Evolutionary conservation across 2,329 filamentous ascomycete species (phyloP).

Genomic region (Nannizziopsis barbatae): DNA sequence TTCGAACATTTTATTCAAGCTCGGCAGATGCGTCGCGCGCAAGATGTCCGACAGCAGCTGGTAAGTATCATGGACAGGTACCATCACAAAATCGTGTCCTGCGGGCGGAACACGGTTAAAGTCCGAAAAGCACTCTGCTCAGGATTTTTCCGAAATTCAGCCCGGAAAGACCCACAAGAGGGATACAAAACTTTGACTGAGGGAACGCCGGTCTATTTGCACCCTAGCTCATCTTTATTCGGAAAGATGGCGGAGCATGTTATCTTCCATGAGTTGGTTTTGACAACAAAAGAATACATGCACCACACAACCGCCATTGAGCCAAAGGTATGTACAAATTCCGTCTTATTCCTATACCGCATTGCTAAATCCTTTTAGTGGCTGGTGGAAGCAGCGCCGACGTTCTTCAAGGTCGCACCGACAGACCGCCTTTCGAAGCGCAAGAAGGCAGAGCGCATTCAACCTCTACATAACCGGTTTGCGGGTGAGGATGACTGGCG

Average conservation of each 20-base stretch:
- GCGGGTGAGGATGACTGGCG: constrained; percentile 91
- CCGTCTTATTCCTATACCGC: background rate
- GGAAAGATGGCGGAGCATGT: constrained; percentile 96
- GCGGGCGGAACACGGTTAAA: constrained; percentile 74
- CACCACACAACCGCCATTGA: constrained; percentile 87
- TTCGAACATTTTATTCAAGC: constrained; percentile 97
- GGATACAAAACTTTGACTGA: constrained; percentile 97
- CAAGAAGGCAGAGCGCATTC: constrained; percentile 87
- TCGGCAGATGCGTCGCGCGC: constrained; percentile 72
- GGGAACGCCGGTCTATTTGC: constrained; percentile 86
- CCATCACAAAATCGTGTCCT: constrained; percentile 68
- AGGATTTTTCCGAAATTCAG: constrained; percentile 91
- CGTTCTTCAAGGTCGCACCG: constrained; percentile 94
- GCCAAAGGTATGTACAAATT: constrained; percentile 49
- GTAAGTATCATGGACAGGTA: constrained; percentile 91
- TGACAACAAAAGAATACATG: constrained; percentile 85
- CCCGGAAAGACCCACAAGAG: constrained; percentile 89
- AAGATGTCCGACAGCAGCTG: constrained; percentile 86
- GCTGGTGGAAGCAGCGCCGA: constrained; percentile 92
- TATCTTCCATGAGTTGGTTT: constrained; percentile 60
- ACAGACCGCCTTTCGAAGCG: constrained; percentile 79
- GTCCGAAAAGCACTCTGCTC: constrained; percentile 81
- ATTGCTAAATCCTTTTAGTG: constrained; percentile 31
- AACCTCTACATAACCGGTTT: constrained; percentile 89
- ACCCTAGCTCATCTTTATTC: constrained; percentile 82